Base-by-base conservation (phyloP, 2,329 filamentous ascomycete species). In the Pseudogymnoascus sp. region DNA sequence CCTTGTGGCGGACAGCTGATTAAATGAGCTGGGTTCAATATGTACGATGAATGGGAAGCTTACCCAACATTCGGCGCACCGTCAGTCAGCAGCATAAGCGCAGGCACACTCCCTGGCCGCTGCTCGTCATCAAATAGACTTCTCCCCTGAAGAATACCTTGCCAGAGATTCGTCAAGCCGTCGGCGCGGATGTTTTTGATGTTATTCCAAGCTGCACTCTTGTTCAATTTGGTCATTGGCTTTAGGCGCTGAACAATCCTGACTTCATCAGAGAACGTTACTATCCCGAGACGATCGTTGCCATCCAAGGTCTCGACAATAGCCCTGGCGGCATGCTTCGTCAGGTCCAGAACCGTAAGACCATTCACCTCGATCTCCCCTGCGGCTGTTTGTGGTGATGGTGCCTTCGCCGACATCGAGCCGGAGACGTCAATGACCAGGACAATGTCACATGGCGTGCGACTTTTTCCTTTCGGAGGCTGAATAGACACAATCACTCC, bases 341-440 rank as follows among this genome's bases (percentile, higher is more conserved):
- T 79, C 21, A 86, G 75, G 65, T 86, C 84, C 21, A 87, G 69
- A 1, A 85, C 76, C 0, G 78, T 80, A 0, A 85, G 71, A 0
- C 82, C 82, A 1, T 77, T 77, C 17, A 75, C 68, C 64, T 84
- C 81, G 1, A 69, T 63, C 13, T 71, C 67, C 8, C 67, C 67
- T 7, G 9, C 29, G 29, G 47, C 47, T 13, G 29, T 54, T 54
- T 54, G 9, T 0, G 81, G 79, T 0, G 80, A 74, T 0, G 78
- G 79, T 0, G 83, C 83, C 1, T 71, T 66, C 0, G 63, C 60
- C 0, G 63, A 59, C 84, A 86, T 87, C 71, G 82, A 85, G 0
- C 74, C 76, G 0, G 84, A 86, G 11, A 85, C 76, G 67, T 86
- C 84, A 60, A 86, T 84, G 13, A 83, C 82, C 2, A 86, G 75